These are phyloP conservation scores for Termitomyces sp. DNA, from an alignment of 768 basidiomycete species.

Conservation along the genomic window DNA sequence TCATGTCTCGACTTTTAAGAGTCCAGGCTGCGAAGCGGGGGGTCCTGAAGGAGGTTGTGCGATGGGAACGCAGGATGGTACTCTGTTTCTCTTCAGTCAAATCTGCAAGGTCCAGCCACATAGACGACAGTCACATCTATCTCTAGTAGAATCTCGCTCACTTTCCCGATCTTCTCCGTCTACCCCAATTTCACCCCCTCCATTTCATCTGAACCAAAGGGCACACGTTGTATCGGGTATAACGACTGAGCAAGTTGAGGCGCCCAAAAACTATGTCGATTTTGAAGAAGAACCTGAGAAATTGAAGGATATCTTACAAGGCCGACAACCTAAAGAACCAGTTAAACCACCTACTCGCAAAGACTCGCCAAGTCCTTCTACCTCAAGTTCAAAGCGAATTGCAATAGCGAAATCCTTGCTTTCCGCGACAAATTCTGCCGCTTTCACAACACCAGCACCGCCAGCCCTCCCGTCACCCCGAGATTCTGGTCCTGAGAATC, in stretches of 20 bases:
- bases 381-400: slow-evolving; percentile 23
- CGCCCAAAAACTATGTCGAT: slow-evolving; percentile 76
- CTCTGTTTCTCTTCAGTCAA: slow-evolving; percentile 37
- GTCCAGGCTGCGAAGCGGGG: slow-evolving; percentile 7
- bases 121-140: slow-evolving; percentile 15
- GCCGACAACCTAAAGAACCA: slow-evolving; percentile 35
- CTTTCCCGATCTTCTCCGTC: slow-evolving; percentile 34
- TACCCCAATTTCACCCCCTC: slow-evolving; percentile 42
- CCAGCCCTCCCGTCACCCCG: slow-evolving; percentile 37
- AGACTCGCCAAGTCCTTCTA: slow-evolving; percentile 22
- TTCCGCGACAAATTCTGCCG: slow-evolving; percentile 43
- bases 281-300: slow-evolving; percentile 79
- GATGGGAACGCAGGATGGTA: slow-evolving; percentile 41
- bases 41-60: slow-evolving; percentile 23
- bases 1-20: neutral
- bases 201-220: slow-evolving; percentile 53
- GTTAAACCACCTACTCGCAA: neutral
- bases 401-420: slow-evolving; percentile 39
- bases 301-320: slow-evolving; percentile 70
- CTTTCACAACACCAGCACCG: slow-evolving; percentile 34
- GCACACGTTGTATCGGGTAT: slow-evolving; percentile 71
- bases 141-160: slow-evolving; percentile 18
- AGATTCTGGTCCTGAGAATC: slow-evolving; percentile 20
- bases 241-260: slow-evolving; percentile 67
- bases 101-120: slow-evolving; percentile 5